Evolutionary conservation across 495 filamentous ascomycete species (phyloP).

Genomic region (Aspergillus egyptiacus): DNA sequence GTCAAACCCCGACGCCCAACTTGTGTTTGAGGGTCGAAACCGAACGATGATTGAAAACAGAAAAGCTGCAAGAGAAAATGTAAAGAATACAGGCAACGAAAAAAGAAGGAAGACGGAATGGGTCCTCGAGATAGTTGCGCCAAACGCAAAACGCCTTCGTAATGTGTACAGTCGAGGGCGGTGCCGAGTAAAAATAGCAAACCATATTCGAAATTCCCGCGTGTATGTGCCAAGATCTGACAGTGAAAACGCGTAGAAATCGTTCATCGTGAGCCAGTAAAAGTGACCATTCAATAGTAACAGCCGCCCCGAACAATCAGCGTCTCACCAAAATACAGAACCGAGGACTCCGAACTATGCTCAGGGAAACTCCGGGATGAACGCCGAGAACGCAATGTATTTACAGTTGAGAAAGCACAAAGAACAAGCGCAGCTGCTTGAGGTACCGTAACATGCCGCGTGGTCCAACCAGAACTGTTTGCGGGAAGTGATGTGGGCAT

Average conservation of each 20-base stretch:
- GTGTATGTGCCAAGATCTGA: neutral
- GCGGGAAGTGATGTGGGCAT: neutral
- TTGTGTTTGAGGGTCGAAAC: neutral
- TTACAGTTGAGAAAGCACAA: neutral
- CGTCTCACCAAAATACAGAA: neutral
- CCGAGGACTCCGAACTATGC: constrained; percentile 7
- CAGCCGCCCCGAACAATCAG: constrained; percentile 1
- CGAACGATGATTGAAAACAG: neutral
- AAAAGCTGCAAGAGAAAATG: neutral
- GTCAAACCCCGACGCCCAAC: neutral
- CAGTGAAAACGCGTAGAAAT: neutral
- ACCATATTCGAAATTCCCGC: neutral
- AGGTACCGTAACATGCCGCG: neutral
- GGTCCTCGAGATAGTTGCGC: neutral
- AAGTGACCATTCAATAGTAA: neutral
- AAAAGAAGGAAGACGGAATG: neutral
- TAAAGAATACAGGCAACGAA: neutral
- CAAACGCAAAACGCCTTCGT: neutral
- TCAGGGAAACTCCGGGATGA: neutral
- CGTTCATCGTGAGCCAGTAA: neutral
- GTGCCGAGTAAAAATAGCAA: neutral
- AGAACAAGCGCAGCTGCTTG: neutral
- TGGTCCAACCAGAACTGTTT: neutral
- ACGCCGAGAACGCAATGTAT: neutral
- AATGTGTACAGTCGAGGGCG: neutral